These are phyloP conservation scores for Globisporangium ultimum DNA, from an alignment of 352 stramenopile genomes.

Conservation along the genomic window DNA sequence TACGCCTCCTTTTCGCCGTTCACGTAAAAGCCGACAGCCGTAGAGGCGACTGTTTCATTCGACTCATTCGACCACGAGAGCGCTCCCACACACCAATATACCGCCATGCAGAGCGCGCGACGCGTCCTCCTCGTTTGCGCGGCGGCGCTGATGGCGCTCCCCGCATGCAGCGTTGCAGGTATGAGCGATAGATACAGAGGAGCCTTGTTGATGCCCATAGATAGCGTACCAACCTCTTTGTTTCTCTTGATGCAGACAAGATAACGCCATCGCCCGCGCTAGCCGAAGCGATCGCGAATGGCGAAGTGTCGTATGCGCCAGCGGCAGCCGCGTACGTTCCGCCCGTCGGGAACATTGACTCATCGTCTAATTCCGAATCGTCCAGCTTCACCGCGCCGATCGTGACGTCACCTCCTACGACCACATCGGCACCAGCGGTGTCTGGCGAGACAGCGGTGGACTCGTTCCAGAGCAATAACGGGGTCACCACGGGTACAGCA, in stretches of 20 bases:
- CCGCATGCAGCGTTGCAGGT: neutral
- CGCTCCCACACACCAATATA: too few relatives aligned
- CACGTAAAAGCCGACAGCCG: too few relatives aligned
- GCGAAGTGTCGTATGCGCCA: slow-evolving; percentile 3
- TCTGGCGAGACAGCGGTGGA: slow-evolving; percentile 12
- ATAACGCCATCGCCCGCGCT: slow-evolving; percentile 13
- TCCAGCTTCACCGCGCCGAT: neutral
- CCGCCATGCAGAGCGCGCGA: too few relatives aligned
- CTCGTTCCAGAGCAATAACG: slow-evolving; percentile 12
- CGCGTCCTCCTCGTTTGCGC: too few relatives aligned
- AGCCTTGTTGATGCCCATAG: neutral
- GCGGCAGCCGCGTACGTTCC: slow-evolving; percentile 7
- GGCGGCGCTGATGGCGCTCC: neutral
- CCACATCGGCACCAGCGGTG: neutral
- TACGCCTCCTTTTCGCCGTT: too few relatives aligned
- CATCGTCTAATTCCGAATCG: neutral
- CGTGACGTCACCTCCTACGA: neutral
- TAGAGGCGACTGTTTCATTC: too few relatives aligned
- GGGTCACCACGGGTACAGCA: neutral
- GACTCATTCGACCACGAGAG: too few relatives aligned
- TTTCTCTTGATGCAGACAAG: neutral
- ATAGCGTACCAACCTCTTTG: neutral
- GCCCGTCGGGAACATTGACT: slow-evolving; percentile 6
- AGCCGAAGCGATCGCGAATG: slow-evolving; percentile 9
- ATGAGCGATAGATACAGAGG: too few relatives aligned